phyloP scores from a whole-genome alignment of 345 rosid genomes.

The Aquilaria yunnanensis region DNA sequence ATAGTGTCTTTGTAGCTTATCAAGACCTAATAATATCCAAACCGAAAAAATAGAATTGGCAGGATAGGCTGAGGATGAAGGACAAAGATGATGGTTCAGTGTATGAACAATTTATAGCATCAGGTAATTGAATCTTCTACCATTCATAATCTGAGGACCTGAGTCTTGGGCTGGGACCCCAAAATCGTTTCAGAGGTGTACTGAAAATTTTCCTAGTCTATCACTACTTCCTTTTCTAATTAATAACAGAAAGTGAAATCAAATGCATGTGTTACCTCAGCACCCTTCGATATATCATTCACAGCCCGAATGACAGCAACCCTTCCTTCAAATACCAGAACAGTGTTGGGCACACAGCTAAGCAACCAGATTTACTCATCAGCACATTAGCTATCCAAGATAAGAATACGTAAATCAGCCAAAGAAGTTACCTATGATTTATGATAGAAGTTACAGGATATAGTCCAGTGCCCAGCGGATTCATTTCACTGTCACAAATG shows the following conservation, averaged over 20 bases:
- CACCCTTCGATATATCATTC: conserved; percentile 50
- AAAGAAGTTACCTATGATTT: conserved; percentile 71
- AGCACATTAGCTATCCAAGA: conserved; percentile 5
- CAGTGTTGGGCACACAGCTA: conserved; percentile 88
- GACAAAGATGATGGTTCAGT: no score
- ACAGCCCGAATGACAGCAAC: conserved; percentile 70
- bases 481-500: conserved; percentile 88
- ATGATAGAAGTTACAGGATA: conserved; percentile 82
- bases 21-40: conserved; percentile 29
- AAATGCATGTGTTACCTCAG: conserved; percentile 45
- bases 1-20: conserved; percentile 92
- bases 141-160: no score
- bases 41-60: no score
- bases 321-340: conserved; percentile 77
- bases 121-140: no score
- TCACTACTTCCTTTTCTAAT: no score
- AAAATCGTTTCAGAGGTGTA: no score
- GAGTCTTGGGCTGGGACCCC: no score
- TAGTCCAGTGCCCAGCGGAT: conserved; percentile 83
- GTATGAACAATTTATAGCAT: no score
- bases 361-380: conserved; percentile 20
- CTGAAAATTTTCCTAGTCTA: no score
- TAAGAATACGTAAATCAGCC: neutral
- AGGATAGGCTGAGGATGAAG: no score
- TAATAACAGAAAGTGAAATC: no score